Conservation (phyloP, 441 rosid species). For the Isatis lusitanica region DNA sequence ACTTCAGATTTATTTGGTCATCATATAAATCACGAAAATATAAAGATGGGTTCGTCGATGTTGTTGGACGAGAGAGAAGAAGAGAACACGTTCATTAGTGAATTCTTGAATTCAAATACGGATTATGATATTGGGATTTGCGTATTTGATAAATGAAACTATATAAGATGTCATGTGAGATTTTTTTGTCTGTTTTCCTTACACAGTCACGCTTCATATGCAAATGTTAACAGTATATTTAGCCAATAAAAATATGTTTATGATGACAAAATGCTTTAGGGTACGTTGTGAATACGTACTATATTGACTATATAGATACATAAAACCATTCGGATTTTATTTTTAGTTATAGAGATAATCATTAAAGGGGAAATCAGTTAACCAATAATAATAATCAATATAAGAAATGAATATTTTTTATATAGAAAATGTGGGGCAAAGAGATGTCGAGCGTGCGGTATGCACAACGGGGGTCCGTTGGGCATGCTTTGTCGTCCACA, state of each 20-base stretch:
- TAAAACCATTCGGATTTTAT: background rate
- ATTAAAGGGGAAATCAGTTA: background rate
- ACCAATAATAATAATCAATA: background rate
- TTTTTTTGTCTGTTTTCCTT: background rate
- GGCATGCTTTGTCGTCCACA: constrained; percentile 37
- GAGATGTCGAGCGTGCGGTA: constrained; percentile 38
- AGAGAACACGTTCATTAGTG: constrained; percentile 29
- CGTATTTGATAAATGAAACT: constrained; percentile 24
- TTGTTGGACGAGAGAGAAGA: constrained; percentile 30
- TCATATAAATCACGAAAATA: constrained; percentile 7
- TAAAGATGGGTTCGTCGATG: constrained; percentile 14
- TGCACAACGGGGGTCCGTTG: constrained; percentile 32
- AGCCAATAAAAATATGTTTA: background rate
- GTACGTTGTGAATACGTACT: constrained; percentile 8
- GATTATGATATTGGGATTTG: constrained; percentile 29
- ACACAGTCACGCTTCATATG: background rate
- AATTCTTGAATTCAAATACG: constrained; percentile 22
- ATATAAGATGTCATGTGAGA: background rate
- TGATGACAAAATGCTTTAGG: background rate
- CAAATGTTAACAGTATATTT: background rate
- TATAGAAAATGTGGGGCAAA: constrained; percentile 15
- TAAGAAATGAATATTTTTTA: background rate
- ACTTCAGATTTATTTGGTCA: background rate
- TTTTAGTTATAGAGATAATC: background rate
- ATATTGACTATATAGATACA: background rate